phyloP scores from a whole-genome alignment of 352 stramenopile genomes.

The Phytophthora kernoviae region DNA sequence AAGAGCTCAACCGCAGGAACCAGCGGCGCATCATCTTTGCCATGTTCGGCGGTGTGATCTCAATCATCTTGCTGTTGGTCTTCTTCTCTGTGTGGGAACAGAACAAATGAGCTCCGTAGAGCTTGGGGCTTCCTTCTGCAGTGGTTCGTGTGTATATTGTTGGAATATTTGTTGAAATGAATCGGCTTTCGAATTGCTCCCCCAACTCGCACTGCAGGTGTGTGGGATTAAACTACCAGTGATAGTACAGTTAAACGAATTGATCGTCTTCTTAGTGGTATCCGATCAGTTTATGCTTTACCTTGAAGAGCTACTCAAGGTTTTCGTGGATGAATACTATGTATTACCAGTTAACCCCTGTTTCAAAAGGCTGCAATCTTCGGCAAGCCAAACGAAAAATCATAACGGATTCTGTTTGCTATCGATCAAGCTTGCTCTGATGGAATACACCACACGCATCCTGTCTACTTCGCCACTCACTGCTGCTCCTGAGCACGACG shows the following conservation, averaged over 20 bases:
- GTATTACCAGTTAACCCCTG: no score
- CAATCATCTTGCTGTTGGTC: conserved; percentile 68
- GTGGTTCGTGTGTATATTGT: neutral
- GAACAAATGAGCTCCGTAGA: conserved; percentile 32
- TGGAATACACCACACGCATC: neutral
- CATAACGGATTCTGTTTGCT: no score
- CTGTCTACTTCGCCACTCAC: conserved; percentile 28
- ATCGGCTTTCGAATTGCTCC: neutral
- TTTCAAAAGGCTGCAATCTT: no score
- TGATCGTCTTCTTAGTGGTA: no score
- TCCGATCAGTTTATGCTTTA: no score
- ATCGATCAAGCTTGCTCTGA: no score
- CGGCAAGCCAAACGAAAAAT: no score
- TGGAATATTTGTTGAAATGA: neutral
- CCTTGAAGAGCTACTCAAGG: no score
- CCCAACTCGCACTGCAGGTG: no score
- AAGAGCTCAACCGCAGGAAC: conserved; percentile 59
- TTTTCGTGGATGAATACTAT: no score
- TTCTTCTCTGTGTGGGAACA: conserved; percentile 67
- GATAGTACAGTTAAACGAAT: no score
- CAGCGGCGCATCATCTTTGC: conserved; percentile 72
- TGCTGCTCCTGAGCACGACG: conserved; percentile 70
- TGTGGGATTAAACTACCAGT: no score
- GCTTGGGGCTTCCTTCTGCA: conserved; percentile 10
- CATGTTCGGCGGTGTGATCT: conserved; percentile 75